Conservation (phyloP, 2,329 filamentous ascomycete genomes). For the Penicillium palitans region DNA sequence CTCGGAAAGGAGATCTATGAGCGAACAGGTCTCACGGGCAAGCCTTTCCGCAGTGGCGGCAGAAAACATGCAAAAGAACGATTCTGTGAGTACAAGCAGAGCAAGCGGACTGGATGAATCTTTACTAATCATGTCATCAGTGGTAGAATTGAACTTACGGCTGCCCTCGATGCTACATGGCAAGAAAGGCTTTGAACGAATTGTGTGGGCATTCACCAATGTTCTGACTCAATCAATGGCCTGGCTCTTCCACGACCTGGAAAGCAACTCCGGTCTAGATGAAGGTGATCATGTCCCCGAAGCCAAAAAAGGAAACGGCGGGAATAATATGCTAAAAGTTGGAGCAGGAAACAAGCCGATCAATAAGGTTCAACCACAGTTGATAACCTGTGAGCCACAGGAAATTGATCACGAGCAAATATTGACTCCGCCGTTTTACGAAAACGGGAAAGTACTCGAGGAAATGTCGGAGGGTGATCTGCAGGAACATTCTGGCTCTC, state of each 20-base stretch:
- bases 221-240: slow-evolving; percentile 66
- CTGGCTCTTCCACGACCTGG: slow-evolving; percentile 76
- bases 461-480: slow-evolving; percentile 48
- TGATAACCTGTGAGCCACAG: slow-evolving; percentile 31
- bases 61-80: slow-evolving; percentile 67
- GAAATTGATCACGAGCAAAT: slow-evolving; percentile 28
- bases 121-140: slow-evolving; percentile 47
- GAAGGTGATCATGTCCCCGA: slow-evolving; percentile 43
- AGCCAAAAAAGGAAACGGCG: background rate
- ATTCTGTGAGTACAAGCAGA: slow-evolving; percentile 61
- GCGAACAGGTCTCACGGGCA: slow-evolving; percentile 74
- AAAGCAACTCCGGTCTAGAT: slow-evolving; percentile 27
- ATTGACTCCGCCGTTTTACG: slow-evolving; percentile 32
- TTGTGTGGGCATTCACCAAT: slow-evolving; percentile 76
- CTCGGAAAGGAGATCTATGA: slow-evolving; percentile 82
- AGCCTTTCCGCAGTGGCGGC: slow-evolving; percentile 59
- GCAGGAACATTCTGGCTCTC: slow-evolving; percentile 60
- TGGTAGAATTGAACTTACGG: slow-evolving; percentile 74
- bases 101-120: background rate
- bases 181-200: slow-evolving; percentile 76
- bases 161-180: slow-evolving; percentile 75
- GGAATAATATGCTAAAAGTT: background rate
- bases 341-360: slow-evolving; percentile 33
- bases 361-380: slow-evolving; percentile 42
- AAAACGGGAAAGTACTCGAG: slow-evolving; percentile 23